Conservation (phyloP, 1,284 basidiomycete species). For the Xerocomus alliaceus region DNA sequence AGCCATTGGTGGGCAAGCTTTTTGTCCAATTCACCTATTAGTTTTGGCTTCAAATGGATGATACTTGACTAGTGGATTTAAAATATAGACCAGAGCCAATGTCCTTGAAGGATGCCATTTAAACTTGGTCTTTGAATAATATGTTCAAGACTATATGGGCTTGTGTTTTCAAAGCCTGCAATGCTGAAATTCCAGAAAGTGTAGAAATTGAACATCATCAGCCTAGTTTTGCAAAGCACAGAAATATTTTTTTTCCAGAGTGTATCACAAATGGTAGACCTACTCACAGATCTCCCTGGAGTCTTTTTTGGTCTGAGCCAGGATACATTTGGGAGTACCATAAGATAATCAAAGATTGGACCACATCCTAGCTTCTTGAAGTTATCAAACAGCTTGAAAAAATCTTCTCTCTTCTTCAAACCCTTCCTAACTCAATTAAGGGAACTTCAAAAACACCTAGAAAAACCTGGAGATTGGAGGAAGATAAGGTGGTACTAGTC, state of each 20-base stretch:
- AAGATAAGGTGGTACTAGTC: background rate
- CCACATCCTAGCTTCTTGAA: background rate
- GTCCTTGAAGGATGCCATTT: background rate
- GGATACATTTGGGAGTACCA: conserved; percentile 1
- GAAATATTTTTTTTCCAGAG: background rate
- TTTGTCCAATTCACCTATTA: conserved; percentile 1
- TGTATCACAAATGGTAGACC: background rate
- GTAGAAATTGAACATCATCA: background rate
- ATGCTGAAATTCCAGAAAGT: background rate
- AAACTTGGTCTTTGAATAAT: background rate
- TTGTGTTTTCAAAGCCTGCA: background rate
- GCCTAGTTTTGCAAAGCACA: background rate
- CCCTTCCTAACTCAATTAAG: background rate
- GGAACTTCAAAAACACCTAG: background rate
- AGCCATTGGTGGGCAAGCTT: background rate
- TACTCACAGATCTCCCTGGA: background rate
- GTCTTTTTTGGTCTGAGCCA: background rate
- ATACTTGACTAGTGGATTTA: background rate
- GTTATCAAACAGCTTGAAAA: background rate
- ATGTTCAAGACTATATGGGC: background rate
- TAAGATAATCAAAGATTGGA: background rate
- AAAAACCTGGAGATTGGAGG: background rate
- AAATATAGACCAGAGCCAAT: background rate
- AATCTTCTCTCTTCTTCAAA: conserved; percentile 1
- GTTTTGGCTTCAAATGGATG: background rate